Conservation (phyloP, 208 protist species). For the Trypanosomatidae sp. region DNA sequence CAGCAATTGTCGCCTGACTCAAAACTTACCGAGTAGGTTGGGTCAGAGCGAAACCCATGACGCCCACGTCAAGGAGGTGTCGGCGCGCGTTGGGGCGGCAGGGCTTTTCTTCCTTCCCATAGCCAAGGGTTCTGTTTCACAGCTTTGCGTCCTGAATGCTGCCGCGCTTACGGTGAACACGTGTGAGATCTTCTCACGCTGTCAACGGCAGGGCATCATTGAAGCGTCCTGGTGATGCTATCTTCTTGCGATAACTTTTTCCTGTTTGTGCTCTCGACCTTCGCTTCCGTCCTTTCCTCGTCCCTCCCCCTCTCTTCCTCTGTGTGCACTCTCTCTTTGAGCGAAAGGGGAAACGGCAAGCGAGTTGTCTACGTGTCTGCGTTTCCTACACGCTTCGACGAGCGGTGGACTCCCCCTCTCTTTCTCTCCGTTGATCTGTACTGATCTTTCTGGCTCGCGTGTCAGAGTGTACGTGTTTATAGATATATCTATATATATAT, state of each 20-base stretch:
- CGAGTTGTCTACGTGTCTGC: not conserved
- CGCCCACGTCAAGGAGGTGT: not conserved
- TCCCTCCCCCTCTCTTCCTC: not conserved
- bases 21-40: not conserved
- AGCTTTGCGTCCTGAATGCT: not conserved
- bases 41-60: not conserved
- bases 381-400: not conserved
- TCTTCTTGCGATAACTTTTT: not conserved
- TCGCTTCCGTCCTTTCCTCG: not conserved
- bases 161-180: not conserved
- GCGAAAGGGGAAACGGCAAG: not conserved
- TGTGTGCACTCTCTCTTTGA: not conserved
- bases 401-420: not conserved
- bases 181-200: not conserved
- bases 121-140: not conserved
- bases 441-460: conserved; percentile 5
- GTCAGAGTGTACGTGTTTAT: not conserved
- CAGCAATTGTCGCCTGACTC: conserved; percentile 7
- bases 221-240: not conserved
- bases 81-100: not conserved
- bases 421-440: not conserved
- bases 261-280: not conserved
- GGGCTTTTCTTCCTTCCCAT: not conserved
- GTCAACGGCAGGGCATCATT: not conserved
- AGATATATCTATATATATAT: conserved; percentile 1